Percentiles rank a stretch among this genome's conserved stretches.
Conservation (phyloP, 1,139 yeast species). For the Geotrichum restrictum region DNA sequence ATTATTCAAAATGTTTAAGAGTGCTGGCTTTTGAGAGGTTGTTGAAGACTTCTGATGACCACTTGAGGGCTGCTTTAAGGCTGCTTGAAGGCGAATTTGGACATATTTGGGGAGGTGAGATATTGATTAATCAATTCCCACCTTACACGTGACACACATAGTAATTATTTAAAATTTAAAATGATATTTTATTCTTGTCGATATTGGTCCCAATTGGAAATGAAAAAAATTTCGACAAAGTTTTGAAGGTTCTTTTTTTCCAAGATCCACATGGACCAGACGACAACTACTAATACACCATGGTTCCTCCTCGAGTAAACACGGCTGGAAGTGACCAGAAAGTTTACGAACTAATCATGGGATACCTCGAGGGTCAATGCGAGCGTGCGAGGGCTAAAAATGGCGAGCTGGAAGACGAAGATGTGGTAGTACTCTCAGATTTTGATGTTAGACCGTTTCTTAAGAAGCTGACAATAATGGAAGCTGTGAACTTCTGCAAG, state of each 20-base stretch:
- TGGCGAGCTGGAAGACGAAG: slow-evolving; percentile 14
- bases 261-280: not conserved
- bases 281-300: not conserved
- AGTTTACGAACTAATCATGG: slow-evolving; percentile 28
- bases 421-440: slow-evolving; percentile 17
- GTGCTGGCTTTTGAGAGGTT: too few species aligned
- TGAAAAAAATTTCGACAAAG: not conserved
- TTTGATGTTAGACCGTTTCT: slow-evolving; percentile 21
- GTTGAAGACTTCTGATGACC: too few species aligned
- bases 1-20: too few species aligned
- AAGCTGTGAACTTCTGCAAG: slow-evolving; percentile 28
- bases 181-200: too few species aligned
- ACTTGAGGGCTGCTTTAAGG: not conserved
- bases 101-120: not conserved
- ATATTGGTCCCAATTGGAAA: not conserved
- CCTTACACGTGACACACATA: too few species aligned
- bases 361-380: slow-evolving; percentile 24
- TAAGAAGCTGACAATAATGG: slow-evolving; percentile 24
- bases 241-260: not conserved
- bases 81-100: too few species aligned
- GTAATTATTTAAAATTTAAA: too few species aligned
- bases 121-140: not conserved
- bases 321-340: slow-evolving; percentile 20
- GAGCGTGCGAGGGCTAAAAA: slow-evolving; percentile 17
- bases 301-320: slow-evolving; percentile 16